Conservation (phyloP, 2,329 filamentous ascomycete genomes). For the Trichoderma atroviride region DNA sequence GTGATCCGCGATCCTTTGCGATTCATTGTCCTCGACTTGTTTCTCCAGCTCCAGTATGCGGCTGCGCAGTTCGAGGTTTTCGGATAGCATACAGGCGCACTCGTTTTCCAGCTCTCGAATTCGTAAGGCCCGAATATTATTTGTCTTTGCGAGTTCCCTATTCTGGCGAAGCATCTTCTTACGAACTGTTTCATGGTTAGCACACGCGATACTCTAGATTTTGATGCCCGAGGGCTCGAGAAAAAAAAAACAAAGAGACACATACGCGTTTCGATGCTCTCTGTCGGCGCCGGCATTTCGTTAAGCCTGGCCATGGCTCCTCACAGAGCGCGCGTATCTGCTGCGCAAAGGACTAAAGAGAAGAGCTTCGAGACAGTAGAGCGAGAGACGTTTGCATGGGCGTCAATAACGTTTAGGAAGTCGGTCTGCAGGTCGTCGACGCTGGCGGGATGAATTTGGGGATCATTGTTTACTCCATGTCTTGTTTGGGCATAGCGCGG, state of each 20-base stretch:
- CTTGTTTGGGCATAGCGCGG: slow-evolving; percentile 35
- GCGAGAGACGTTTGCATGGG: neutral
- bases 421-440: slow-evolving; percentile 21
- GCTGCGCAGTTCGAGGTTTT: slow-evolving; percentile 74
- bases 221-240: slow-evolving; percentile 8
- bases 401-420: slow-evolving; percentile 14
- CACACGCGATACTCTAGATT: slow-evolving; percentile 16
- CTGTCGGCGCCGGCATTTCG: slow-evolving; percentile 68
- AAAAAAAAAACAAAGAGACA: slow-evolving; percentile 31
- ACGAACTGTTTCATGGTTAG: slow-evolving; percentile 60
- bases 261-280: slow-evolving; percentile 73
- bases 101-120: slow-evolving; percentile 79
- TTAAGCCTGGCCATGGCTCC: slow-evolving; percentile 76
- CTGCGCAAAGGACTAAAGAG: neutral
- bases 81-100: slow-evolving; percentile 72
- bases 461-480: slow-evolving; percentile 42
- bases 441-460: slow-evolving; percentile 30
- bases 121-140: slow-evolving; percentile 75
- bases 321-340: slow-evolving; percentile 43
- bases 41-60: slow-evolving; percentile 71
- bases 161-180: slow-evolving; percentile 81
- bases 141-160: slow-evolving; percentile 77
- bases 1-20: slow-evolving; percentile 64
- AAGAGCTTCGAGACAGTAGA: neutral
- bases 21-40: slow-evolving; percentile 63